Percentiles rank a stretch among this genome's conserved stretches.
These are phyloP conservation scores for Pulveroboletus sp. DNA, from an alignment of 768 basidiomycete genomes.

Conservation along the genomic window DNA sequence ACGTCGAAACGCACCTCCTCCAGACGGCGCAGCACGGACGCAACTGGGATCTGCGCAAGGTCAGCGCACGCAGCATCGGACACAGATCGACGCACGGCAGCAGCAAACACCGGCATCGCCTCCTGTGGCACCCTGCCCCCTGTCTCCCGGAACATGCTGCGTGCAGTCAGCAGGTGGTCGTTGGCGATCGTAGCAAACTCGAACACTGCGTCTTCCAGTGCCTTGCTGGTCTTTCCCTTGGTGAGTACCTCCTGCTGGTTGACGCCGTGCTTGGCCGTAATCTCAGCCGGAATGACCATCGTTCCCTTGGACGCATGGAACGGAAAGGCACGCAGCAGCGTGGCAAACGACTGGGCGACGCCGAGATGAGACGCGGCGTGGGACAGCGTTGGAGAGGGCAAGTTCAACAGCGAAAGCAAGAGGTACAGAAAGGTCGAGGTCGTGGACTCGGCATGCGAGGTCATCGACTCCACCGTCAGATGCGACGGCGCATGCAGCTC, in stretches of 20 bases:
- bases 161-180: conserved; percentile 73
- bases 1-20: conserved; percentile 70
- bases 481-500: conserved; percentile 63
- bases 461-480: conserved; percentile 62
- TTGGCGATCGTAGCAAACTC: conserved; percentile 80
- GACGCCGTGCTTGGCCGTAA: conserved; percentile 73
- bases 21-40: conserved; percentile 57
- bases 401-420: conserved; percentile 59
- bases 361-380: conserved; percentile 85
- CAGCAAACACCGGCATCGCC: conserved; percentile 68
- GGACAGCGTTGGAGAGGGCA: conserved; percentile 52
- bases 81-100: conserved; percentile 49
- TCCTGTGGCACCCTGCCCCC: conserved; percentile 48
- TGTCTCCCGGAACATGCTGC: conserved; percentile 57
- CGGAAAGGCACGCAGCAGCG: conserved; percentile 70
- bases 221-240: conserved; percentile 46
- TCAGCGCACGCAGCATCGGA: conserved; percentile 1
- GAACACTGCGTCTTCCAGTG: conserved; percentile 73
- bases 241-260: conserved; percentile 77
- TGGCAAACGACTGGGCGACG: conserved; percentile 62
- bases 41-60: conserved; percentile 55
- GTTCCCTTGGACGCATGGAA: conserved; percentile 69
- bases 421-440: conserved; percentile 75
- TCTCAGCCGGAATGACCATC: conserved; percentile 76
- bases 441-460: conserved; percentile 74